These are phyloP conservation scores for Mortierella sp. DNA, from an alignment of 371 early-diverging fungal species.

Conservation along the genomic window DNA sequence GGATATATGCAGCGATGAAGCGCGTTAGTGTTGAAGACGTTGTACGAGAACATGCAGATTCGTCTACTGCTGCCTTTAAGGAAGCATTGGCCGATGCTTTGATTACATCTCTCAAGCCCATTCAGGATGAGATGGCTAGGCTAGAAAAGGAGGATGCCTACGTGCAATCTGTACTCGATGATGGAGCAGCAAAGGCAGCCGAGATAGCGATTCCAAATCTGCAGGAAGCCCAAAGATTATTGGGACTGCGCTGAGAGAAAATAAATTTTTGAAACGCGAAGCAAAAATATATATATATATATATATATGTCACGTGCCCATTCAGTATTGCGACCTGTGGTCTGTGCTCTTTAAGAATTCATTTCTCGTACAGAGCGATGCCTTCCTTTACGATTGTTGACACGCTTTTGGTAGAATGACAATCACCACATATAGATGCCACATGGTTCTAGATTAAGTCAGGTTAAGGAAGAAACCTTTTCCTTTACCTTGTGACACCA, in stretches of 20 bases:
- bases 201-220: constrained; percentile 67
- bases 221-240: constrained; percentile 65
- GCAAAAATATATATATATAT: too few species aligned
- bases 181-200: constrained; percentile 73
- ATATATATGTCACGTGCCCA: not conserved
- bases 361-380: too few species aligned
- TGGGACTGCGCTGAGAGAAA: constrained; percentile 62
- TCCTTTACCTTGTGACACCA: too few species aligned
- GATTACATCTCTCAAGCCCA: constrained; percentile 71
- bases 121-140: constrained; percentile 71
- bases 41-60: constrained; percentile 59
- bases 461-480: too few species aligned
- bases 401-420: too few species aligned
- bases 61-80: constrained; percentile 78
- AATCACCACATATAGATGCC: too few species aligned
- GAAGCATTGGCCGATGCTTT: constrained; percentile 77
- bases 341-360: too few species aligned
- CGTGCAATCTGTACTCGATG: constrained; percentile 70
- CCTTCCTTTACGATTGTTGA: too few species aligned
- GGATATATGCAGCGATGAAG: constrained; percentile 77
- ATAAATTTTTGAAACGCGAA: not conserved
- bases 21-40: constrained; percentile 59
- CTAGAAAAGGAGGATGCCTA: constrained; percentile 72
- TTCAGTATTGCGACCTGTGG: too few species aligned
- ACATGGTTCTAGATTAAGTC: too few species aligned